phyloP scores from a whole-genome alignment of 139 green algal species.

The Marvania coccoides region DNA sequence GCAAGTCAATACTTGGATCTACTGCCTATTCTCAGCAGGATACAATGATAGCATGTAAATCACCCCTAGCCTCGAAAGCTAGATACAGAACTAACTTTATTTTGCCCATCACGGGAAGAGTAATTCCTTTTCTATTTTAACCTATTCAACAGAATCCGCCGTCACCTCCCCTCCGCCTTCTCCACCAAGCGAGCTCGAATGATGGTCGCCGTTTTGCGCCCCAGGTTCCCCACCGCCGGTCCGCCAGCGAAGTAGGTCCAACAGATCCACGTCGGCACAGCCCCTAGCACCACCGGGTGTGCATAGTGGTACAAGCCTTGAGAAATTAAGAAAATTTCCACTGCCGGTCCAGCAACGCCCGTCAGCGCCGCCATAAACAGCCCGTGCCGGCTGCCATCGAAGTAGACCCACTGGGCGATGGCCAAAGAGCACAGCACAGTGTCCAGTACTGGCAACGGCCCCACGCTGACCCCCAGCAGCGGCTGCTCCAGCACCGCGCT shows the following conservation, averaged over 20 bases:
- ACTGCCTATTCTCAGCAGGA: no score
- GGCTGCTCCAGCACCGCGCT: constrained; percentile 30
- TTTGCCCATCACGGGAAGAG: no score
- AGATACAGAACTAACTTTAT: no score
- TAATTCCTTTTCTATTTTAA: no score
- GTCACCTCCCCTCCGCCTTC: no score
- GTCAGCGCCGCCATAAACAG: constrained; percentile 29
- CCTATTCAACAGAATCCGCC: no score
- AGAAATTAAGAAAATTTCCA: constrained; percentile 37
- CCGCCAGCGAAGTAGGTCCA: constrained; percentile 42
- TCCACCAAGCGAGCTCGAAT: no score
- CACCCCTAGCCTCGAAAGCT: no score
- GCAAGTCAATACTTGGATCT: no score
- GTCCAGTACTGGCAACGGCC: constrained; percentile 6
- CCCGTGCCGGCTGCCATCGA: constrained; percentile 33
- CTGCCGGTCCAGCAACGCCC: constrained; percentile 13
- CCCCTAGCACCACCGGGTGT: constrained; percentile 22
- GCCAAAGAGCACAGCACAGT: constrained; percentile 6
- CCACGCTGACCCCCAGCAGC: constrained; percentile 9
- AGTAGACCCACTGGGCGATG: constrained; percentile 5
- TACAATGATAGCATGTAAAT: no score
- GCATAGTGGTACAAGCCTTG: constrained; percentile 34
- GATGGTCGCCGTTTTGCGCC: constrained; percentile 10
- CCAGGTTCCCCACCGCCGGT: constrained; percentile 40
- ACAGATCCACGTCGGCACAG: constrained; percentile 41